These are phyloP conservation scores for Lipomyces yamadae DNA, from an alignment of 805 yeast species.

Conservation along the genomic window DNA sequence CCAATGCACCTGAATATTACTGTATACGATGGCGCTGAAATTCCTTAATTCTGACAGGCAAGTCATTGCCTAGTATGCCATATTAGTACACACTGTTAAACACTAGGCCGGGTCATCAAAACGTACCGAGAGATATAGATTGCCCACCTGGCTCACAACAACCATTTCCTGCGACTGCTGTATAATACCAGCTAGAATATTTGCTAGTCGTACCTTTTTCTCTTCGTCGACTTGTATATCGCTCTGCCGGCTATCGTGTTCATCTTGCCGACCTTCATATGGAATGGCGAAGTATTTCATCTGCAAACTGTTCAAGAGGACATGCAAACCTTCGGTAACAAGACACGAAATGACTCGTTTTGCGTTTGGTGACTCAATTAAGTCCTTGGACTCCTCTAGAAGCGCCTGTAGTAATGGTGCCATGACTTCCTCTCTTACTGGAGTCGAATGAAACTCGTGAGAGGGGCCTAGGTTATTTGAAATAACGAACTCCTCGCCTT, in stretches of 20 bases:
- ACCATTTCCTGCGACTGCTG: constrained; percentile 65
- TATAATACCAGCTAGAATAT: constrained; percentile 68
- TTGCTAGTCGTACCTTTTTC: constrained; percentile 60
- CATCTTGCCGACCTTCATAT: constrained; percentile 14
- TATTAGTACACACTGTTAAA: background rate
- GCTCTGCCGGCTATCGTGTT: background rate
- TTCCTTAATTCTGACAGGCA: constrained; percentile 73
- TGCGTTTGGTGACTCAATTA: constrained; percentile 51
- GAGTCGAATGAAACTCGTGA: constrained; percentile 17
- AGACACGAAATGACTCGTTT: constrained; percentile 48
- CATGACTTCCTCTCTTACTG: constrained; percentile 5
- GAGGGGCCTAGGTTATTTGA: constrained; percentile 15
- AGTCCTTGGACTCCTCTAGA: constrained; percentile 53
- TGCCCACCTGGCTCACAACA: constrained; percentile 48
- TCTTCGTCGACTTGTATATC: constrained; percentile 48
- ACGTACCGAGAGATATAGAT: constrained; percentile 50
- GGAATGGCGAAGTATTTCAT: constrained; percentile 13
- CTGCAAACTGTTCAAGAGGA: constrained; percentile 51
- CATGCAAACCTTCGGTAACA: constrained; percentile 53
- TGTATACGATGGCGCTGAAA: constrained; percentile 86
- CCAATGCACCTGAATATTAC: constrained; percentile 57
- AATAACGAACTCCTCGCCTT: constrained; percentile 37
- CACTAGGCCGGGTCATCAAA: background rate
- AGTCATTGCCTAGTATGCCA: constrained; percentile 48
- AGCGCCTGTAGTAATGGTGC: constrained; percentile 43